phyloP scores from a whole-genome alignment of 306 rosid genomes.

The Fragaria ananassa region DNA sequence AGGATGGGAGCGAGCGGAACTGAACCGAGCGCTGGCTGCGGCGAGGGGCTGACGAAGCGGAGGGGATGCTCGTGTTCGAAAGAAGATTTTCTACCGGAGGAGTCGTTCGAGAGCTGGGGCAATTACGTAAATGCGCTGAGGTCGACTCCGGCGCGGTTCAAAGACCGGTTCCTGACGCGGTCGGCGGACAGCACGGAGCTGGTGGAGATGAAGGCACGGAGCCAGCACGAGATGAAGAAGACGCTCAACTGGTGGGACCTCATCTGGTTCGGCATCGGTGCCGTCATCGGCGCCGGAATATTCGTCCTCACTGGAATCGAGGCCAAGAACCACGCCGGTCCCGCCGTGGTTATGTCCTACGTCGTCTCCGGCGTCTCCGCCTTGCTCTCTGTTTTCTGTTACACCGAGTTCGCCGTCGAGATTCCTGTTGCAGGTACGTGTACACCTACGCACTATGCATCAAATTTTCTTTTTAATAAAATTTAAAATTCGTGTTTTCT shows the following conservation, averaged over 20 bases:
- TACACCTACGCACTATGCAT: neutral
- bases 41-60: conserved; percentile 28
- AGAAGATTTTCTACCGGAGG: conserved; percentile 76
- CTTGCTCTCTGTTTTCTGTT: conserved; percentile 86
- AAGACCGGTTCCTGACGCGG: conserved; percentile 48
- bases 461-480: neutral
- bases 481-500: neutral
- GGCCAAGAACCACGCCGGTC: conserved; percentile 41
- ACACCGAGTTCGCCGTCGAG: conserved; percentile 89
- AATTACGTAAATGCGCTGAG: conserved; percentile 46
- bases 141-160: conserved; percentile 52
- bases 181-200: conserved; percentile 58
- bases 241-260: conserved; percentile 90
- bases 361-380: conserved; percentile 79
- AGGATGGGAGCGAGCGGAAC: conserved; percentile 30
- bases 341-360: conserved; percentile 73
- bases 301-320: conserved; percentile 85
- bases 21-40: neutral
- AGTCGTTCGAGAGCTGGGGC: conserved; percentile 63
- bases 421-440: conserved; percentile 76
- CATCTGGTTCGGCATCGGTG: conserved; percentile 80
- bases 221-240: conserved; percentile 77
- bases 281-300: conserved; percentile 81
- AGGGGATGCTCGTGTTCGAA: conserved; percentile 43
- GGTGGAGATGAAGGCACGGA: conserved; percentile 59